Evolutionary conservation across 2,329 filamentous ascomycete species (phyloP), one percentile per base, ranked within the genome.

Genomic region (Dactylellina cionopaga): DNA sequence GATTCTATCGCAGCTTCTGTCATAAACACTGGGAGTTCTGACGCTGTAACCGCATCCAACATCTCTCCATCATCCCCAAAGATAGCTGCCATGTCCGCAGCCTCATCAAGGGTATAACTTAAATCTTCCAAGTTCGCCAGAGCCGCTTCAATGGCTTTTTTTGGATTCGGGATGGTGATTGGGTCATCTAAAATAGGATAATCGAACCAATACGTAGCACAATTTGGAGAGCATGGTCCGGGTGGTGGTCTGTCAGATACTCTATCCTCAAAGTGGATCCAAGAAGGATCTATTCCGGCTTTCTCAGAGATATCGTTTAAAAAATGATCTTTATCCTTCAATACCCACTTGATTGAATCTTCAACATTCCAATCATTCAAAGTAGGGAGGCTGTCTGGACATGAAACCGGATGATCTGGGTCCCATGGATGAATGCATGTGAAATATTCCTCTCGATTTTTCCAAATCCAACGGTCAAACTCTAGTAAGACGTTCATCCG

Each of bases 11-110:
- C 60, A 5, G 24, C 17, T 25, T 54, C 31, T 5, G 47, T 43
- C 35, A 64, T 64, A 15, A 55, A 64, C 7, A 64, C 60, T 13
- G 47, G 47, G 7, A 64, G 5, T 17, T 55, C 60, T 7, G 60
- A 54, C 1, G 60, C 56, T 2, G 41, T 39, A 7, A 46, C 19
- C 3, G 37, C 33, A 27, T 62, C 56, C 6, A 7, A n/a, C 6
- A 49, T 31, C n/a, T 62, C 41, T n/a, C n/a, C n/a, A n/a, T n/a
- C n/a, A n/a, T n/a, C n/a, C n/a, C n/a, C 31, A 22, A n/a, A 33
- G 17, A 22, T n/a, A 25, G 19, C 27, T 27, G 15, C 51, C n/a
- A n/a, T 17, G 11, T 35, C 25, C 13, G 29, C 31, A n/a, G 13
- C 60, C 5, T 54, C 47, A 5, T 31, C 27, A 17, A 35, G 47